Conservation (phyloP, 495 filamentous ascomycete species). For the Aspergillus sclerotioniger region DNA sequence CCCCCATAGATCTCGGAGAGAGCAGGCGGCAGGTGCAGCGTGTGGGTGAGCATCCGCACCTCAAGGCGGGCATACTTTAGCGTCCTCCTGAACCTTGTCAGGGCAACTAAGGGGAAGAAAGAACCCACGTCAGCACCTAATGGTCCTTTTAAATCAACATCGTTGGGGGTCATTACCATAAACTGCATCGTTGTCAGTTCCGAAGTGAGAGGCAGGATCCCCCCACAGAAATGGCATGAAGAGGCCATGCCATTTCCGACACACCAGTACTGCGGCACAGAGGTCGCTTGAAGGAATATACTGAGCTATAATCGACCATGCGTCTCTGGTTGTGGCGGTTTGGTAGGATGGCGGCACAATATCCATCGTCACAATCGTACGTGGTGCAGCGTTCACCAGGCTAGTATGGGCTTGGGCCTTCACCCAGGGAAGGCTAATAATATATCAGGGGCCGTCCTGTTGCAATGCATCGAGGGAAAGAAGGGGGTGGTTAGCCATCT, state of each 20-base stretch:
- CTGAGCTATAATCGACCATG: slow-evolving; percentile 60
- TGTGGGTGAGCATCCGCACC: slow-evolving; percentile 59
- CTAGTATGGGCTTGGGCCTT: background rate
- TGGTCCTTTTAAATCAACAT: background rate
- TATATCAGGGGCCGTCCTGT: background rate
- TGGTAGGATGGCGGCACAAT: slow-evolving; percentile 60
- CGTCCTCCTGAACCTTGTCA: slow-evolving; percentile 62
- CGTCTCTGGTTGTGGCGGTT: slow-evolving; percentile 55
- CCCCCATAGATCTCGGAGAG: slow-evolving; percentile 65
- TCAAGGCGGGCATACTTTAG: slow-evolving; percentile 52
- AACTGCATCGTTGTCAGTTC: slow-evolving; percentile 60
- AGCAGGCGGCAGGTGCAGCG: slow-evolving; percentile 65
- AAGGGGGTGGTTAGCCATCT: background rate
- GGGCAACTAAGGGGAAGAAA: slow-evolving; percentile 44
- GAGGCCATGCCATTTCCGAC: slow-evolving; percentile 56
- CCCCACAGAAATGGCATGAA: slow-evolving; percentile 65
- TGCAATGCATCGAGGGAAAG: background rate
- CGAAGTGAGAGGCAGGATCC: slow-evolving; percentile 64
- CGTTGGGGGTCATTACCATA: slow-evolving; percentile 42
- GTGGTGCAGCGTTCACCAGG: background rate
- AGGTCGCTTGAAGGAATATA: slow-evolving; percentile 60
- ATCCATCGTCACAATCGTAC: slow-evolving; percentile 41
- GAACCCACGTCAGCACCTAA: slow-evolving; percentile 9
- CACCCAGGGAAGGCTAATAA: background rate
- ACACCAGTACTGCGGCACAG: slow-evolving; percentile 58